Conservation (phyloP, 371 early-diverging fungal genomes). For the Circinella minor region DNA sequence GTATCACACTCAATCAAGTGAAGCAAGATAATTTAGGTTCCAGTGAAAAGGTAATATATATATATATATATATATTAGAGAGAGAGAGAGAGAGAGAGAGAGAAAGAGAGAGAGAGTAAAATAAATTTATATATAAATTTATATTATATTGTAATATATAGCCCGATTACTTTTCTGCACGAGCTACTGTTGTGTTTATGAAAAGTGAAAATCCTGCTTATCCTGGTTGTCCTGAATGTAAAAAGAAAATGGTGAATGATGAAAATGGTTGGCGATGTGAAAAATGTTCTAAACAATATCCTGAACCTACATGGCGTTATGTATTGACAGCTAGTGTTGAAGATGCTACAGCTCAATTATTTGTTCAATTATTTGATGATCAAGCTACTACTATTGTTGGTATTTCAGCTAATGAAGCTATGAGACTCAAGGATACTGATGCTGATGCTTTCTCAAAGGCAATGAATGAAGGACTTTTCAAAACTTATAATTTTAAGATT, state of each 20-base stretch:
- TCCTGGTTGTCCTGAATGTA: slow-evolving; percentile 92
- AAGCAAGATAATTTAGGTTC: slow-evolving; percentile 71
- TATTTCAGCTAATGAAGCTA: slow-evolving; percentile 72
- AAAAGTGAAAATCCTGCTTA: slow-evolving; percentile 72
- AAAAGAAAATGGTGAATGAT: slow-evolving; percentile 85
- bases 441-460: slow-evolving; percentile 38
- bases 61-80: not conserved
- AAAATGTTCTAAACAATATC: slow-evolving; percentile 77
- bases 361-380: slow-evolving; percentile 91
- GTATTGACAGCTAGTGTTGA: slow-evolving; percentile 72
- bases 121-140: not conserved
- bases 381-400: slow-evolving; percentile 72
- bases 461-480: slow-evolving; percentile 66
- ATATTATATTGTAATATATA: slow-evolving; percentile 23
- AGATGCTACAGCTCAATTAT: slow-evolving; percentile 84
- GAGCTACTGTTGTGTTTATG: slow-evolving; percentile 70
- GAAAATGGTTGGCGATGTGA: slow-evolving; percentile 89
- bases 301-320: slow-evolving; percentile 81
- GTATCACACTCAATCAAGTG: slow-evolving; percentile 71
- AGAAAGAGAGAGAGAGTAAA: not conserved
- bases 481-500: slow-evolving; percentile 71
- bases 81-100: not conserved
- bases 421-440: slow-evolving; percentile 53
- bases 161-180: slow-evolving; percentile 73
- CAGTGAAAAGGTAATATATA: slow-evolving; percentile 53